phyloP scores from a whole-genome alignment of 768 basidiomycete genomes.

The Tubosaeta sp. region DNA sequence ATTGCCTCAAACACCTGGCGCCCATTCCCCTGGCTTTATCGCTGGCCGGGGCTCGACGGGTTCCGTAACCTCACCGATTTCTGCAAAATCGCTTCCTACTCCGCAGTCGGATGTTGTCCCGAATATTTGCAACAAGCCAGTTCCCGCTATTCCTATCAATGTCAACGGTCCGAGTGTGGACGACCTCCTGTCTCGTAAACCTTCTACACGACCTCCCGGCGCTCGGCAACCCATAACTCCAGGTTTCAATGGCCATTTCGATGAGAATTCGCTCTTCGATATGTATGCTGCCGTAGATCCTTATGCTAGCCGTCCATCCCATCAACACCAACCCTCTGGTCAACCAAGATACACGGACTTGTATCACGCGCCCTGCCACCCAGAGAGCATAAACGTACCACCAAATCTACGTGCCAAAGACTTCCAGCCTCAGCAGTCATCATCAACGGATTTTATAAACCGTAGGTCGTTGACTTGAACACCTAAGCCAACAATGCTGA shows the following conservation, averaged over 20 bases:
- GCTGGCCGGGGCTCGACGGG: constrained; percentile 19
- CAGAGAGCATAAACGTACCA: constrained; percentile 9
- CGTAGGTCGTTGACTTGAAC: constrained; percentile 17
- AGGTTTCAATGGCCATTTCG: constrained; percentile 18
- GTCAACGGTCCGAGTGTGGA: constrained; percentile 8
- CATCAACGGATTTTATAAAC: constrained; percentile 18
- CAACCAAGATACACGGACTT: constrained; percentile 21
- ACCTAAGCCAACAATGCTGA: constrained; percentile 1
- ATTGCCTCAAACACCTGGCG: constrained; percentile 23
- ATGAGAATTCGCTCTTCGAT: constrained; percentile 22
- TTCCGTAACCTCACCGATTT: constrained; percentile 17
- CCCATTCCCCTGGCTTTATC: constrained; percentile 11
- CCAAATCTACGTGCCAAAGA: constrained; percentile 19
- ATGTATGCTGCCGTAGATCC: constrained; percentile 20
- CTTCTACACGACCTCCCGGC: constrained; percentile 28
- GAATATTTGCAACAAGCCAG: constrained; percentile 30
- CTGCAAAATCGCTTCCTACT: constrained; percentile 12
- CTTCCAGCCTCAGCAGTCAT: constrained; percentile 12
- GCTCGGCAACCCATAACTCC: constrained; percentile 26
- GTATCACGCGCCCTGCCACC: constrained; percentile 10
- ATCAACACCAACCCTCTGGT: constrained; percentile 18
- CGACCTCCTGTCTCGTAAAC: constrained; percentile 19
- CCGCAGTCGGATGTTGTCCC: constrained; percentile 16
- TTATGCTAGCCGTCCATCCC: constrained; percentile 12
- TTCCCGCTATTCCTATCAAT: constrained; percentile 26